Base-by-base conservation (phyloP, 352 stramenopile species). In the Blastocystis sp. region DNA sequence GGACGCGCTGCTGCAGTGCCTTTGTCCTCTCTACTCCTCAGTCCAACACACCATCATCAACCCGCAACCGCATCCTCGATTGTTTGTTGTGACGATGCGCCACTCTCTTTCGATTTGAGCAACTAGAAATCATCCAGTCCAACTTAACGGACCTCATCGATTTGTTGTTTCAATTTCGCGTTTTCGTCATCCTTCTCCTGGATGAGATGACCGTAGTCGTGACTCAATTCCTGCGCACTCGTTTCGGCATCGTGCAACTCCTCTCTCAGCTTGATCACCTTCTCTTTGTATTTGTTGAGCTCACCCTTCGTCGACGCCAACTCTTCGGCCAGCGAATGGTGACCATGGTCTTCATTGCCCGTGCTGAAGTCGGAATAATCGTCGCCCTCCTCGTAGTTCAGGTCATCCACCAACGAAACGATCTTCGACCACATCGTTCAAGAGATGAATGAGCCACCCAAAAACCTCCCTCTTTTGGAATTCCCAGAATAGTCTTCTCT, bases 161-260 rank as follows among this genome's bases (percentile, higher is more conserved):
- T 26, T 37, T 85, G 41, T 39, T 62, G 41, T 45, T 29, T 16
- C 31, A 85, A 69, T 59, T 51, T 29, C 0, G 74, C 35, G 31
- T 69, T 70, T 24, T 85, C 74, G 19, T 85, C 61, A 3, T 55
- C 74, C 10, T 62, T 37, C 26, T 85, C 74, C 45, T 85, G 74
- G 31, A 85, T 85, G 9, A 85, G 35, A 59, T 37, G 74, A 26
- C 55, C 45, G 29, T 85, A 85, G 3, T 85, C 55, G n/a, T 85
- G 74, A 67, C 6, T 85, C 12, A 63, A 37, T 9, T 85, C 74
- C 29, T 85, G 74, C 2, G 74, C 67, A 66, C 74, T 62, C 51
- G 74, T 85, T 67, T 85, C 74, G 12, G 74, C 55, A 45, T 85
- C 74, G n/a, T 55, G 74, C 35, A 85, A 37, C 26, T 85, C 74